Base-by-base conservation (phyloP, 495 filamentous ascomycete species). In the Xylaria venustula region DNA sequence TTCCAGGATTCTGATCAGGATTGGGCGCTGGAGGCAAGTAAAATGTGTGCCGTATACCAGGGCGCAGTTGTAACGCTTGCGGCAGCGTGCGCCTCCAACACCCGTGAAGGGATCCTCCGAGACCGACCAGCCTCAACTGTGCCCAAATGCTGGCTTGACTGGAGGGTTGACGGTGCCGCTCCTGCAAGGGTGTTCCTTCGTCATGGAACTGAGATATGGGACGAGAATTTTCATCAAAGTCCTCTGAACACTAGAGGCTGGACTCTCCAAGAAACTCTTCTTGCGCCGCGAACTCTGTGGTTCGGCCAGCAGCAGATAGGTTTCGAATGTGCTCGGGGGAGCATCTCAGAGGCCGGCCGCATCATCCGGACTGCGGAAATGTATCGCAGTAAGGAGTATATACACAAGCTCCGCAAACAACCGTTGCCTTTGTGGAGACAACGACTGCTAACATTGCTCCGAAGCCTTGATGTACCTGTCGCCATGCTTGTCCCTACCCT, bases 211-310 rank as follows among this genome's bases (percentile, higher is more conserved):
- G 30, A 34, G 30, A 5, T 34, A 34, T 34, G 30, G 30, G 66
- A 69, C 40, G 57, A 66, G 40, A 54, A 53, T 8, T 59, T 69
- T 59, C 54, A 56, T 12, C 50, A 59, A 44, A 67, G 64, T 50
- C 46, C 63, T 60, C 62, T 69, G 6, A 67, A 71, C 57, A 61
- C 28, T 2, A 62, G 71, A 30, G 66, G 67, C 40, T 74, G 68
- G 68, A 61, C 64, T n/a, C 34, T 72, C 4, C 71, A 73, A 56
- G 71, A 73, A 60, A 62, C 63, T 12, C 55, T 70, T 19, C 54
- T 73, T 19, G 61, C 67, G 7, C 65, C 69, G 25, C 63, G 67
- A 23, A 70, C 66, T n/a, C 47, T 72, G 19, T 65, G 63, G 46
- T 74, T 66, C 51, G 70, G 63, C 34, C 44, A 58, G 8, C 66